phyloP scores from a whole-genome alignment of 2,329 filamentous ascomycete genomes.

The Xylaria digitata region DNA sequence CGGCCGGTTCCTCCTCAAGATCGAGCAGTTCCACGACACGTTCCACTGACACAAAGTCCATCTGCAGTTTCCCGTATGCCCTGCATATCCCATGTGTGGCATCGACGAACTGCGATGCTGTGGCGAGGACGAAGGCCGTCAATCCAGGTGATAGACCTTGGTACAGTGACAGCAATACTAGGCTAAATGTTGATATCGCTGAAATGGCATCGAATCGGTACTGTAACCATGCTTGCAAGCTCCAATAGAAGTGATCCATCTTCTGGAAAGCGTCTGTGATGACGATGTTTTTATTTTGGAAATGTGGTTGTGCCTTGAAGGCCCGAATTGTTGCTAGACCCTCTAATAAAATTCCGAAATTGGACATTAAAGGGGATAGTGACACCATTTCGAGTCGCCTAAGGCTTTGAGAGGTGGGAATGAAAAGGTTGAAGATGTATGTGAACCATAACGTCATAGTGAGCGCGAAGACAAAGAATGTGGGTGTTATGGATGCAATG shows the following conservation, averaged over 20 bases:
- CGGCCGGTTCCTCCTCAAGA: conserved; percentile 78
- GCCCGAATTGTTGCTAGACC: conserved; percentile 88
- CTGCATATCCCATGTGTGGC: conserved; percentile 80
- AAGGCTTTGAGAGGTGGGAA: conserved; percentile 85
- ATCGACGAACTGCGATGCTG: conserved; percentile 74
- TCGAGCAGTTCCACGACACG: conserved; percentile 84
- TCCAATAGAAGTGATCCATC: conserved; percentile 97
- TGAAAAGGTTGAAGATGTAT: conserved; percentile 78
- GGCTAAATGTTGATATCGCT: conserved; percentile 75
- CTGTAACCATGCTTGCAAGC: conserved; percentile 84
- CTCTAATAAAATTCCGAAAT: conserved; percentile 88
- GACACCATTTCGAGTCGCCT: conserved; percentile 90
- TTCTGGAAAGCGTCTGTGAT: conserved; percentile 91
- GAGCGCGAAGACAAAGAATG: conserved; percentile 79
- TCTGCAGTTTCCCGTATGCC: conserved; percentile 85
- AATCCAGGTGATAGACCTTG: conserved; percentile 80
- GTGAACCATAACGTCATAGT: conserved; percentile 76
- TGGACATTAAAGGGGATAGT: conserved; percentile 87
- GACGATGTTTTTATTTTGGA: conserved; percentile 81
- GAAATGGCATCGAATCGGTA: conserved; percentile 81
- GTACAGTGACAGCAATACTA: conserved; percentile 80
- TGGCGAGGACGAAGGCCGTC: conserved; percentile 84
- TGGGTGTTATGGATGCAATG: conserved; percentile 81
- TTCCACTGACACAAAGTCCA: conserved; percentile 92
- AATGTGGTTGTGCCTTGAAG: conserved; percentile 80